phyloP scores from a whole-genome alignment of 192 early-diverging fungal genomes.

The Backusella sp. region DNA sequence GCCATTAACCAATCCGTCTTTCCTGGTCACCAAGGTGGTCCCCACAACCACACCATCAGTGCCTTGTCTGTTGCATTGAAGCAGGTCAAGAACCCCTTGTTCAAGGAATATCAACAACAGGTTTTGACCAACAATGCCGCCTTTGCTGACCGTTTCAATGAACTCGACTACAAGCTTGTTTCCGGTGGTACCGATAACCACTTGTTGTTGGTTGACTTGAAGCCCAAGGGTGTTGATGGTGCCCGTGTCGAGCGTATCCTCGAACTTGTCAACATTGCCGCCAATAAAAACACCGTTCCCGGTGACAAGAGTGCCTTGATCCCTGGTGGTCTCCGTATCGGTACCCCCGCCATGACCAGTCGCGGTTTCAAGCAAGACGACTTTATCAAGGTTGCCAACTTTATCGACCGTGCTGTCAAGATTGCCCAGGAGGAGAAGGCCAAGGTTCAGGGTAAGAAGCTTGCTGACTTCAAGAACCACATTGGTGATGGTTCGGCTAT shows the following conservation, averaged over 20 bases:
- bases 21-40: constrained; percentile 98
- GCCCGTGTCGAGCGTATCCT: constrained; percentile 94
- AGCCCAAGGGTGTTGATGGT: constrained; percentile 85
- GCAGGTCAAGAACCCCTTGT: constrained; percentile 74
- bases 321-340: constrained; percentile 92
- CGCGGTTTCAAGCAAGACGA: constrained; percentile 86
- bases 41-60: constrained; percentile 99
- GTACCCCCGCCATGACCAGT: constrained; percentile 97
- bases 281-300: constrained; percentile 99
- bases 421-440: constrained; percentile 72
- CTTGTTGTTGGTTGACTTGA: constrained; percentile 86
- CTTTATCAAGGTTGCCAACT: constrained; percentile 83
- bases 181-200: constrained; percentile 96
- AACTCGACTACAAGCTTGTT: constrained; percentile 79
- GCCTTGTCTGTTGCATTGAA: constrained; percentile 95
- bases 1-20: constrained; percentile 97
- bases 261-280: constrained; percentile 95
- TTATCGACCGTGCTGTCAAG: constrained; percentile 85
- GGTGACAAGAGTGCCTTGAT: constrained; percentile 93
- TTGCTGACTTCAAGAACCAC: constrained; percentile 87
- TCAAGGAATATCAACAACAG: constrained; percentile 89
- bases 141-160: constrained; percentile 76
- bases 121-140: constrained; percentile 89
- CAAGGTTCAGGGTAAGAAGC: constrained; percentile 64
- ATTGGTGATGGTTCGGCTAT: constrained; percentile 69